Evolutionary conservation across 2,329 filamentous ascomycete species (phyloP).

Genomic region (Chaetomiaceae sp.): DNA sequence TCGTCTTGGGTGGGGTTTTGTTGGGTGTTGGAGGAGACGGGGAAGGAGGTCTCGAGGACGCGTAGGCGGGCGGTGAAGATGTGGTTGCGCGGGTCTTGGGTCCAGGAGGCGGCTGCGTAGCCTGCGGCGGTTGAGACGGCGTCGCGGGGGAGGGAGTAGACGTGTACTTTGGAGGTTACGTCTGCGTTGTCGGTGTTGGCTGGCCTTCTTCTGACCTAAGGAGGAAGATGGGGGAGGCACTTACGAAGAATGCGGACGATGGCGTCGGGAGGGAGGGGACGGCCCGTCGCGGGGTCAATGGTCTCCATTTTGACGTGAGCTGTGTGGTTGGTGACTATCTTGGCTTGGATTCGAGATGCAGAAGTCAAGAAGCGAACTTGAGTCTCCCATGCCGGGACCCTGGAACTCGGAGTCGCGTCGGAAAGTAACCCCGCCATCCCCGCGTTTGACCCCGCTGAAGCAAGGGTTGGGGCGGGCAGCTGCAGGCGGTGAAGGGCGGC

Average conservation of each 20-base stretch:
- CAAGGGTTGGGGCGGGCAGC: no score
- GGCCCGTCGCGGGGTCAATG: constrained; percentile 67
- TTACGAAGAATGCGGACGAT: constrained; percentile 74
- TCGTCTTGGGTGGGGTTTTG: not conserved
- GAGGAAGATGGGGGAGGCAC: not conserved
- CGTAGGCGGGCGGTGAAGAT: constrained; percentile 85
- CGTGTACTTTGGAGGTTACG: constrained; percentile 67
- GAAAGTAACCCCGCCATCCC: constrained; percentile 3
- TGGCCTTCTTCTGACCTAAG: no score
- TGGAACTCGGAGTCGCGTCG: not conserved
- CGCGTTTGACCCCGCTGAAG: not conserved
- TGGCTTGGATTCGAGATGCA: not conserved
- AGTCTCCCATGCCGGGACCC: not conserved
- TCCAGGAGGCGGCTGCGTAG: constrained; percentile 76
- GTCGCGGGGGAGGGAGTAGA: constrained; percentile 83
- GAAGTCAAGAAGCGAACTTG: no score
- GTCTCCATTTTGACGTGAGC: constrained; percentile 16
- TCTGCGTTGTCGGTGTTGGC: constrained; percentile 55
- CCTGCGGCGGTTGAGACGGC: constrained; percentile 68
- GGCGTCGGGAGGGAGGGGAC: constrained; percentile 64
- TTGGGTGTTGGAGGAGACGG: constrained; percentile 28
- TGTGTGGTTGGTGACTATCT: not conserved
- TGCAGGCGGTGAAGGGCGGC: not conserved
- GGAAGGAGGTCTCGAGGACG: constrained; percentile 67
- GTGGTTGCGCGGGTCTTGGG: constrained; percentile 62